Evolutionary conservation across 306 rosid genomes (phyloP).

Genomic region (Coriaria nepalensis): DNA sequence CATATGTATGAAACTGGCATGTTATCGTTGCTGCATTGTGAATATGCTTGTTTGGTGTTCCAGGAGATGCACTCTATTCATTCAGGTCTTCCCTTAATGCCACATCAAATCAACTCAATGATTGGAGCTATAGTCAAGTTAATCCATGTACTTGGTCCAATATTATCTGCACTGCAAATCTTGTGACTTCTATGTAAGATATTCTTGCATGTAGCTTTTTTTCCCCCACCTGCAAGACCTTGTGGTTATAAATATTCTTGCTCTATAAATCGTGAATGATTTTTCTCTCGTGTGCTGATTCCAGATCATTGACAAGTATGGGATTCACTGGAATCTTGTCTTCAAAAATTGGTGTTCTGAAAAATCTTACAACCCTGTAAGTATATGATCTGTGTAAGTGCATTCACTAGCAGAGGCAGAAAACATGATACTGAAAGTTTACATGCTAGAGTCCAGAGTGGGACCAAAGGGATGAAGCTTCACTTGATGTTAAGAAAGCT

Average conservation of each 20-base stretch:
- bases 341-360: slow-evolving; percentile 57
- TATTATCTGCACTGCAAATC: slow-evolving; percentile 43
- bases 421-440: no score
- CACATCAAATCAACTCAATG: slow-evolving; percentile 51
- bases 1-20: slow-evolving; percentile 1
- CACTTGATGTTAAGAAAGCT: no score
- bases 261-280: slow-evolving; percentile 10
- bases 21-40: slow-evolving; percentile 10
- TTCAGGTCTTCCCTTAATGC: slow-evolving; percentile 50
- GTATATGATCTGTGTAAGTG: slow-evolving; percentile 20
- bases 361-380: slow-evolving; percentile 58
- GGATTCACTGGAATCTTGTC: slow-evolving; percentile 72
- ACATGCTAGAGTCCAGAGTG: no score
- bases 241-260: slow-evolving; percentile 2
- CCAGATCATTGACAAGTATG: slow-evolving; percentile 76
- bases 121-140: slow-evolving; percentile 84
- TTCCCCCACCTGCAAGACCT: slow-evolving; percentile 4
- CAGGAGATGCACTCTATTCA: slow-evolving; percentile 78
- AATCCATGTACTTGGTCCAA: slow-evolving; percentile 94
- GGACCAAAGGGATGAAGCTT: no score
- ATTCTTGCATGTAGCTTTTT: slow-evolving; percentile 10
- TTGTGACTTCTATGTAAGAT: slow-evolving; percentile 69
- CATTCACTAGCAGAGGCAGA: background rate
- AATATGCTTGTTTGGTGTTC: slow-evolving; percentile 17
- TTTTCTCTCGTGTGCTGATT: slow-evolving; percentile 15